Evolutionary conservation across 768 basidiomycete genomes (phyloP).

Genomic region (Hericium rajendrae): DNA sequence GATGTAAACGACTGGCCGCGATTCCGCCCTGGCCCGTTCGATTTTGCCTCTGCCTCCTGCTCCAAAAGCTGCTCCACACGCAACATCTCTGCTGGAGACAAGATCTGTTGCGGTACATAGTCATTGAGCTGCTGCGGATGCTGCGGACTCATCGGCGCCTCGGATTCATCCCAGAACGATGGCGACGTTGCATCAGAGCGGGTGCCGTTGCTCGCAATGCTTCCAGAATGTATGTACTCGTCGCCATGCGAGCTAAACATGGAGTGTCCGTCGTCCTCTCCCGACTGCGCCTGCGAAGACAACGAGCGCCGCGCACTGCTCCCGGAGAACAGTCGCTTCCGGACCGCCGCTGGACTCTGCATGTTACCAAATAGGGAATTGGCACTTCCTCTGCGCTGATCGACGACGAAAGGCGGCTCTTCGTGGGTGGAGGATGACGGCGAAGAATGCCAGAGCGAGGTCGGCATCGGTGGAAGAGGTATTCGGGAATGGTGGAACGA

Average conservation of each 20-base stretch:
- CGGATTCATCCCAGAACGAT: constrained; percentile 43
- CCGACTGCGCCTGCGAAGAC: constrained; percentile 34
- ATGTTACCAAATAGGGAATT: constrained; percentile 5
- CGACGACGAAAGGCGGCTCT: background rate
- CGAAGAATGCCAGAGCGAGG: constrained; percentile 18
- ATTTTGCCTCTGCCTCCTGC: constrained; percentile 17
- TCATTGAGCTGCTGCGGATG: constrained; percentile 31
- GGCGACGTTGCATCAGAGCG: background rate
- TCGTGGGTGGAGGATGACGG: constrained; percentile 1
- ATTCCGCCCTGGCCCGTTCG: background rate
- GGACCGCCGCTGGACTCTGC: constrained; percentile 17
- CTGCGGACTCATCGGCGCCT: constrained; percentile 25
- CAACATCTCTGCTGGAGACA: constrained; percentile 58
- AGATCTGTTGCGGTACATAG: constrained; percentile 54
- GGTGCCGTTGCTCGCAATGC: background rate
- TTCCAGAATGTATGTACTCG: background rate
- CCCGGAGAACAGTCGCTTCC: constrained; percentile 58
- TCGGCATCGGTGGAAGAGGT: constrained; percentile 40
- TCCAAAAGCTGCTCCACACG: constrained; percentile 44
- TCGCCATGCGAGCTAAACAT: constrained; percentile 34
- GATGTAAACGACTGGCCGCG: constrained; percentile 8
- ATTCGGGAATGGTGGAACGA: constrained; percentile 54
- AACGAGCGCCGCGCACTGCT: constrained; percentile 39
- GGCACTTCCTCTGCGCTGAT: constrained; percentile 10
- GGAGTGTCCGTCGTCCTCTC: constrained; percentile 47